Conservation (phyloP, 257 asterid genomes). For the Mentha longifolia region DNA sequence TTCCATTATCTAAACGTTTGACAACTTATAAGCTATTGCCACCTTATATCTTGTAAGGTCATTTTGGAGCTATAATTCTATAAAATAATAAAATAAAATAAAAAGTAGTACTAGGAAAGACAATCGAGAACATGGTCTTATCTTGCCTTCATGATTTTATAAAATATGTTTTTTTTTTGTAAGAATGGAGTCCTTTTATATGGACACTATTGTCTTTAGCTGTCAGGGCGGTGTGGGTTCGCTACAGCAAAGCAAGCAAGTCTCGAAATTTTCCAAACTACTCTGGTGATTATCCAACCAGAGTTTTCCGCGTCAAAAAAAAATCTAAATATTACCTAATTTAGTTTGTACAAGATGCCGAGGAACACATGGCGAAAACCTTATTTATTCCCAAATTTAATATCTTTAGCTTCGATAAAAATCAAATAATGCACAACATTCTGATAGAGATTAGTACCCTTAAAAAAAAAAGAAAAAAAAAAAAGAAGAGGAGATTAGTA, state of each 20-base stretch:
- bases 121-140: too few relatives aligned
- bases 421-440: neutral
- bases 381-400: constrained; percentile 17
- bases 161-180: neutral
- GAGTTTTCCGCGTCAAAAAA: constrained; percentile 7
- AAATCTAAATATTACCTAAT: constrained; percentile 8
- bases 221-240: constrained; percentile 29
- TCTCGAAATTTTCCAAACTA: constrained; percentile 28
- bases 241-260: constrained; percentile 16
- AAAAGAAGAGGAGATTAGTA: constrained; percentile 5
- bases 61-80: too few relatives aligned
- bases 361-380: constrained; percentile 9
- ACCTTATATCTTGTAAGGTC: too few relatives aligned
- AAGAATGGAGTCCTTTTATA: neutral
- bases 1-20: too few relatives aligned
- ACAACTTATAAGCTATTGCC: too few relatives aligned
- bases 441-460: neutral
- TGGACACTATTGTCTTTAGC: neutral
- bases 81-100: too few relatives aligned
- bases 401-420: neutral
- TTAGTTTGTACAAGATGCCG: too few relatives aligned
- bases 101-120: too few relatives aligned
- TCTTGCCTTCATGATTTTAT: too few relatives aligned
- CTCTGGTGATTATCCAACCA: neutral
- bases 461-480: too few relatives aligned